Percentiles rank a stretch among this genome's conserved stretches.
Conservation (phyloP, 2,329 filamentous ascomycete genomes). For the Sporothrix inflata region DNA sequence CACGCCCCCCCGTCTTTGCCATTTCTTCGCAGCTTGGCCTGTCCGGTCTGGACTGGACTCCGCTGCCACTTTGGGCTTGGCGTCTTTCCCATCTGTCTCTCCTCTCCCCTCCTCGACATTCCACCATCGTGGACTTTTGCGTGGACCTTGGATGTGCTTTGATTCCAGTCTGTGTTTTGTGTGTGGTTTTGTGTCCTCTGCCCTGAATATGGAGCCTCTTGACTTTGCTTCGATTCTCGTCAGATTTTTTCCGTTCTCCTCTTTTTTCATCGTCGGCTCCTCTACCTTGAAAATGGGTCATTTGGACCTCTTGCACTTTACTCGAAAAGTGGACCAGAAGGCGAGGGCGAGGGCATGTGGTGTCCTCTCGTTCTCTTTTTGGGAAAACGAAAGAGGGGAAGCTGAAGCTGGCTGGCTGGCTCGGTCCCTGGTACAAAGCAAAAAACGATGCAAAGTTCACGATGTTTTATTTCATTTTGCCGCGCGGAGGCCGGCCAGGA, state of each 20-base stretch:
- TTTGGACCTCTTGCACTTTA: not conserved
- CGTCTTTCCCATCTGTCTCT: not conserved
- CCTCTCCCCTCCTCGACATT: no score
- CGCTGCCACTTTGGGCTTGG: not conserved
- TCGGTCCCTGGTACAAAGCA: not conserved
- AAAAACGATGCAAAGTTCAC: conserved; percentile 9
- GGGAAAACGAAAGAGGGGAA: conserved; percentile 6
- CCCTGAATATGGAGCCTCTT: not conserved
- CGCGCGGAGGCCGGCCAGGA: not conserved
- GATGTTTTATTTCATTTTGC: conserved; percentile 1
- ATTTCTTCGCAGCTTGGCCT: not conserved
- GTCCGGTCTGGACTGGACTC: conserved; percentile 1
- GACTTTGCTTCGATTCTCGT: not conserved
- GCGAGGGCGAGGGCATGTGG: not conserved
- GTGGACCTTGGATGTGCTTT: not conserved
- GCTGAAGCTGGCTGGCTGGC: not conserved
- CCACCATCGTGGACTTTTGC: not conserved
- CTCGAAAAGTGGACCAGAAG: not conserved
- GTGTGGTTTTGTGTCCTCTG: not conserved
- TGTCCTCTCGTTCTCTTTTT: not conserved
- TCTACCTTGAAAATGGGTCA: conserved; percentile 11
- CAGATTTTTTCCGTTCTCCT: conserved; percentile 12
- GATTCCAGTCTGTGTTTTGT: not conserved
- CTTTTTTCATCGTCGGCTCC: not conserved
- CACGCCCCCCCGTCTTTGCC: not conserved